A percentile compares a stretch with the other conserved stretches of the same genome.
These are phyloP conservation scores for Ogataea chonburiensis DNA, from an alignment of 805 yeast species.

Conservation along the genomic window DNA sequence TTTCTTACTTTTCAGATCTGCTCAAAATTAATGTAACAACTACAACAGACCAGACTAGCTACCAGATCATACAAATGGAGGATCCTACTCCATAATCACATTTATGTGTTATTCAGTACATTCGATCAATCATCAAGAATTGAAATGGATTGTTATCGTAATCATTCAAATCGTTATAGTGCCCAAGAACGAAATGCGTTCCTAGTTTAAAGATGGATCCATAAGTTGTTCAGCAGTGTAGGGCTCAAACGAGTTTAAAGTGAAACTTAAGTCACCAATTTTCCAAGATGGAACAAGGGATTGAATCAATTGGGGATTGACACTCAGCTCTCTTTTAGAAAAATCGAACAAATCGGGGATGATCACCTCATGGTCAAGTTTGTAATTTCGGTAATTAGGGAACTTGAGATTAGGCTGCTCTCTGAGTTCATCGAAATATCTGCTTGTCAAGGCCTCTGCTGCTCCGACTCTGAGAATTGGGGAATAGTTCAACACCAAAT, in stretches of 20 bases:
- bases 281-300: slow-evolving; percentile 45
- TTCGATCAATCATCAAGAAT: slow-evolving; percentile 3
- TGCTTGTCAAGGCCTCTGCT: slow-evolving; percentile 48
- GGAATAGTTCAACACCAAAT: slow-evolving; percentile 61
- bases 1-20: too few relatives aligned
- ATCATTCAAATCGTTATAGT: slow-evolving; percentile 10
- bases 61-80: too few relatives aligned
- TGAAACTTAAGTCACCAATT: slow-evolving; percentile 21
- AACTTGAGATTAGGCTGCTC: slow-evolving; percentile 23
- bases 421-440: slow-evolving; percentile 56
- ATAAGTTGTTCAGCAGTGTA: slow-evolving; percentile 37
- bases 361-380: slow-evolving; percentile 33
- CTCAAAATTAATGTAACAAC: too few relatives aligned
- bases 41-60: too few relatives aligned
- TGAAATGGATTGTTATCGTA: slow-evolving; percentile 7
- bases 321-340: slow-evolving; percentile 49
- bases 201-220: slow-evolving; percentile 26
- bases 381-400: slow-evolving; percentile 41
- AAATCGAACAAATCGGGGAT: slow-evolving; percentile 55
- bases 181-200: slow-evolving; percentile 5
- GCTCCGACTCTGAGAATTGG: slow-evolving; percentile 66
- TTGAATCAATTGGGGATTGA: slow-evolving; percentile 40
- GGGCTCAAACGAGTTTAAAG: slow-evolving; percentile 41
- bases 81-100: too few relatives aligned
- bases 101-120: slow-evolving; percentile 7